A percentile compares a stretch with the other conserved stretches of the same genome.
These are phyloP conservation scores for Penicillium bialowiezense DNA, from an alignment of 495 filamentous ascomycete species.

Conservation along the genomic window DNA sequence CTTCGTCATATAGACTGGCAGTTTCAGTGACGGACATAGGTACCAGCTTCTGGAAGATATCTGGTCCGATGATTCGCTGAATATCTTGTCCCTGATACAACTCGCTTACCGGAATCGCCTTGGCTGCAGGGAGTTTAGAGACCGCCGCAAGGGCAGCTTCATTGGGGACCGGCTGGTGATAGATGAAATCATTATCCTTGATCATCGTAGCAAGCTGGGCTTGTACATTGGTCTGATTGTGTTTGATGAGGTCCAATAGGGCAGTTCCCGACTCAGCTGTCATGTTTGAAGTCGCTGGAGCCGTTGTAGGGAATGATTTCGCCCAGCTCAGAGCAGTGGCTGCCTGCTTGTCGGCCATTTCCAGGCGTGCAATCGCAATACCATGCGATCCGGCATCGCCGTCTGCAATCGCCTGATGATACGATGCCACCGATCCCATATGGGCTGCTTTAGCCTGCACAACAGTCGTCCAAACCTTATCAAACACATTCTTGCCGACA, in stretches of 20 bases:
- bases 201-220: conserved; percentile 69
- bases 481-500: conserved; percentile 86
- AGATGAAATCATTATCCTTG: conserved; percentile 98
- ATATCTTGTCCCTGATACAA: conserved; percentile 97
- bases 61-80: conserved; percentile 90
- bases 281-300: conserved; percentile 79
- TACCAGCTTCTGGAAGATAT: conserved; percentile 95
- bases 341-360: conserved; percentile 71
- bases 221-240: conserved; percentile 76
- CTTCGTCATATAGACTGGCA: conserved; percentile 95
- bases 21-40: conserved; percentile 96
- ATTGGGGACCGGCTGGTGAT: conserved; percentile 85
- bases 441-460: conserved; percentile 84
- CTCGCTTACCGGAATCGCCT: conserved; percentile 95
- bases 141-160: conserved; percentile 78
- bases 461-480: conserved; percentile 89
- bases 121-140: conserved; percentile 92
- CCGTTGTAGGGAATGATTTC: conserved; percentile 74
- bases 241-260: conserved; percentile 76
- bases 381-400: conserved; percentile 86
- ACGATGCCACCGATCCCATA: conserved; percentile 83
- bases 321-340: conserved; percentile 75
- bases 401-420: conserved; percentile 90
- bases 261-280: conserved; percentile 70
- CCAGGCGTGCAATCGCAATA: conserved; percentile 77